Evolutionary conservation across 2,329 filamentous ascomycete genomes (phyloP), one percentile per base, ranked within the genome.

Genomic region (Fusarium chlamydosporum): DNA sequence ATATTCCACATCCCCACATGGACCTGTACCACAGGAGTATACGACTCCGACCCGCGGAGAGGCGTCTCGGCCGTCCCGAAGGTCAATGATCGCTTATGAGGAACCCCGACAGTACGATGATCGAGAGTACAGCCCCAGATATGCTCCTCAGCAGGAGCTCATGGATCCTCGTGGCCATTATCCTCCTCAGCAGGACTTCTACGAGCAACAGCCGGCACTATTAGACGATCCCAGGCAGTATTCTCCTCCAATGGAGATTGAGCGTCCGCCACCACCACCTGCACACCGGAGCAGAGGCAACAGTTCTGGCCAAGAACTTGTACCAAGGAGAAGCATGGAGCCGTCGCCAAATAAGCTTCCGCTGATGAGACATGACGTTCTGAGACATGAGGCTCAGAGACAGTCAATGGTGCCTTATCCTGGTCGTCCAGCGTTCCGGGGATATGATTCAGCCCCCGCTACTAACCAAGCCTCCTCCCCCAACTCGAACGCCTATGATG

Each of bases 331-430:
- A 48, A 78, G 77, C 45, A 82, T 78, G 56, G 84, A 86, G 31
- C 64, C 74, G 5, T 76, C 80, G 4, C 75, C 80, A 18, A 79
- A 78, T 38, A 85, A 84, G 71, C 77, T 78, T 4, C 78, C 79
- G 2, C 79, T 79, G 3, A 88, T 89, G 85, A 82, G 86, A 56
- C 85, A 88, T 42, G 86, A 88, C 56, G 86, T 89, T 12, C 74
- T 89, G 65, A 82, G 84, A 61, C 86, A 78, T 54, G 86, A 88
- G 72, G 86, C 87, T 5, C 86, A 88, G 72, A 81, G 87, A 41
- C 79, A 85, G 41, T 85, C 86, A 0, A 74, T 79, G 16, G 76
- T 82, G 4, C 78, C 83, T 1, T 88, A 88, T 55, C 84, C 85
- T 3, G 85, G 85, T 7, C 82, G 85, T 13, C 85, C 85, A 31